phyloP scores from a whole-genome alignment of 2,329 filamentous ascomycete species.

The Samsoniella hepiali region DNA sequence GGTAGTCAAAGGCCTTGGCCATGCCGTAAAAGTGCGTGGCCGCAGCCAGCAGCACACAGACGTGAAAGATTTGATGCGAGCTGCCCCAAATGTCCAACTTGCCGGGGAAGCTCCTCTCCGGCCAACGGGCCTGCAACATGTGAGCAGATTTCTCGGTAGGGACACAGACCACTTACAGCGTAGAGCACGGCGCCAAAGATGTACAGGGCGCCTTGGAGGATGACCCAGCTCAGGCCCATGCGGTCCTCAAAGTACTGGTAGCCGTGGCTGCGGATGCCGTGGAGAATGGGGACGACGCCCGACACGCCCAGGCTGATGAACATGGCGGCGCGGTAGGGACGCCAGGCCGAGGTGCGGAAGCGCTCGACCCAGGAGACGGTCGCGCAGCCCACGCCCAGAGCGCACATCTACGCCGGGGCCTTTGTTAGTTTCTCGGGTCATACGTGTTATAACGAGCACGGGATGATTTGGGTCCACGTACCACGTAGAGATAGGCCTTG shows the following conservation, averaged over 20 bases:
- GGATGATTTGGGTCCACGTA: slow-evolving; percentile 38
- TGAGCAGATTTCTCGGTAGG: slow-evolving; percentile 20
- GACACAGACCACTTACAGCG: slow-evolving; percentile 54
- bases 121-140: slow-evolving; percentile 62
- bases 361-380: slow-evolving; percentile 73
- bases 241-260: slow-evolving; percentile 61
- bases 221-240: slow-evolving; percentile 78
- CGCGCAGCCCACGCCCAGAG: slow-evolving; percentile 73
- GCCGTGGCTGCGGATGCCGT: slow-evolving; percentile 69
- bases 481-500: slow-evolving; percentile 70
- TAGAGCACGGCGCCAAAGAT: slow-evolving; percentile 83
- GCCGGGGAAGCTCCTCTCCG: slow-evolving; percentile 75
- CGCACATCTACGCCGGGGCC: slow-evolving; percentile 59
- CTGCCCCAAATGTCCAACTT: slow-evolving; percentile 86
- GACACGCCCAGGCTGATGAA: slow-evolving; percentile 85
- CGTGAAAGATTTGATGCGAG: slow-evolving; percentile 95
- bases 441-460: background rate
- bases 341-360: slow-evolving; percentile 80
- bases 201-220: slow-evolving; percentile 79
- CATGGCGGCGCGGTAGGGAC: slow-evolving; percentile 83
- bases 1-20: slow-evolving; percentile 79
- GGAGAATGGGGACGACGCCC: slow-evolving; percentile 77
- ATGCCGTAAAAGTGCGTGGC: slow-evolving; percentile 77
- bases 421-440: slow-evolving; percentile 22
- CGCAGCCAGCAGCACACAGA: slow-evolving; percentile 81